Conservation (phyloP, 257 asterid genomes). For the Solanum gracilifrons region DNA sequence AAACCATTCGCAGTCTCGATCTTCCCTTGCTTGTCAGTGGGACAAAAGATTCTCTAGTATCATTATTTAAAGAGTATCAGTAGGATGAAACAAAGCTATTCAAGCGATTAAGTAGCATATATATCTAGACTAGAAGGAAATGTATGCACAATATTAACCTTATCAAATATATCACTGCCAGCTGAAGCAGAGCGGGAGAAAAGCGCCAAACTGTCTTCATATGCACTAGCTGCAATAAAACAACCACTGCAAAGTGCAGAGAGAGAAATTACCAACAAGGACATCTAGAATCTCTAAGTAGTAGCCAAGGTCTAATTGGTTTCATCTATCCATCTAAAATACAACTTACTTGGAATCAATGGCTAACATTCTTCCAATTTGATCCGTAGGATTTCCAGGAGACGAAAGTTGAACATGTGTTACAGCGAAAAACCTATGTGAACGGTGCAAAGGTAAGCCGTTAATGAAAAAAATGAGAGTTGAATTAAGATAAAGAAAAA, state of each 20-base stretch:
- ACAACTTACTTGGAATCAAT: constrained; percentile 70
- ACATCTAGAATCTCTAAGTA: constrained; percentile 26
- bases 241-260: constrained; percentile 72
- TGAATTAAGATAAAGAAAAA: background rate
- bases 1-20: constrained; percentile 37
- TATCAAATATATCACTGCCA: constrained; percentile 60
- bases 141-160: constrained; percentile 34
- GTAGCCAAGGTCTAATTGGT: constrained; percentile 7
- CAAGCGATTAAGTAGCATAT: background rate
- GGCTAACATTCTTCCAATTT: constrained; percentile 89
- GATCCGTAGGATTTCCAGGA: constrained; percentile 71
- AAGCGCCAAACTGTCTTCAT: constrained; percentile 72
- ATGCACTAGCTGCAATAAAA: constrained; percentile 92
- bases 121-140: background rate
- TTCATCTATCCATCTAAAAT: constrained; percentile 3
- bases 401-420: constrained; percentile 62
- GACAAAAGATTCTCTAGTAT: constrained; percentile 53
- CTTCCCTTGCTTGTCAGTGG: constrained; percentile 57
- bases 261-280: constrained; percentile 28
- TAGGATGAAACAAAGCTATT: background rate
- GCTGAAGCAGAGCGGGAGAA: constrained; percentile 55
- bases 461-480: background rate
- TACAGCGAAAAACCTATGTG: constrained; percentile 59
- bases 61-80: constrained; percentile 12
- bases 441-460: constrained; percentile 3